Percentiles rank a stretch among this genome's conserved stretches.
These are phyloP conservation scores for Arabis hirsuta DNA, from an alignment of 345 rosid genomes.

Conservation along the genomic window DNA sequence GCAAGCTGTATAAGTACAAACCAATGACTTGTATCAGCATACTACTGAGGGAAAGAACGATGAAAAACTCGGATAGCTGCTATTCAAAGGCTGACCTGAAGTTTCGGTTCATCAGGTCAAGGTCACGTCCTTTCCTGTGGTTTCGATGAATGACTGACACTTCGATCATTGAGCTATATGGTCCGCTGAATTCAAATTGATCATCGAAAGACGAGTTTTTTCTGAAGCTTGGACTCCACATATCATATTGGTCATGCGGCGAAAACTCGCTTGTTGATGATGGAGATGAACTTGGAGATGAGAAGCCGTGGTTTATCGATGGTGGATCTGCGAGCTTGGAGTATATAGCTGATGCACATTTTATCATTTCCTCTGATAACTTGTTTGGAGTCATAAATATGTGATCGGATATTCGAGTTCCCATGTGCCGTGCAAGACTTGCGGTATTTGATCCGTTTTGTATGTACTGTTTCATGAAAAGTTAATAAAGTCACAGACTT, in stretches of 20 bases:
- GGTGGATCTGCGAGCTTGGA: conserved; percentile 93
- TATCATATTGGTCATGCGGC: conserved; percentile 71
- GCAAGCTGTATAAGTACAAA: conserved; percentile 57
- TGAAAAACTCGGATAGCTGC: not conserved
- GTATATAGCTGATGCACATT: conserved; percentile 79
- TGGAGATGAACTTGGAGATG: conserved; percentile 81
- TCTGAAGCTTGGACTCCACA: conserved; percentile 92
- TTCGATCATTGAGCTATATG: conserved; percentile 92
- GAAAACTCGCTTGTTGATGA: conserved; percentile 79
- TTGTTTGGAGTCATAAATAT: conserved; percentile 83
- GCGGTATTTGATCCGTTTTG: conserved; percentile 65
- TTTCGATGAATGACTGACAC: conserved; percentile 78
- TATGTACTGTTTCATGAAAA: conserved; percentile 59
- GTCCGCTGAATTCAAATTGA: conserved; percentile 94
- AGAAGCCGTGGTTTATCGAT: conserved; percentile 62
- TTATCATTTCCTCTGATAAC: conserved; percentile 92
- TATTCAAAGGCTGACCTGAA: conserved; percentile 58
- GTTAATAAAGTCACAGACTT: conserved; percentile 13
- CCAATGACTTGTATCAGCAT: conserved; percentile 17
- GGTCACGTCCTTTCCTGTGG: conserved; percentile 71
- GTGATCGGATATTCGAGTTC: conserved; percentile 85
- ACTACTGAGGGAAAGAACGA: not conserved
- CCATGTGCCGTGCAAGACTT: conserved; percentile 94
- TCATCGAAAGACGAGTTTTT: conserved; percentile 80
- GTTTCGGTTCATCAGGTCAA: conserved; percentile 77